phyloP scores from a whole-genome alignment of 2,329 filamentous ascomycete species.

The Trichoderma harzianum region DNA sequence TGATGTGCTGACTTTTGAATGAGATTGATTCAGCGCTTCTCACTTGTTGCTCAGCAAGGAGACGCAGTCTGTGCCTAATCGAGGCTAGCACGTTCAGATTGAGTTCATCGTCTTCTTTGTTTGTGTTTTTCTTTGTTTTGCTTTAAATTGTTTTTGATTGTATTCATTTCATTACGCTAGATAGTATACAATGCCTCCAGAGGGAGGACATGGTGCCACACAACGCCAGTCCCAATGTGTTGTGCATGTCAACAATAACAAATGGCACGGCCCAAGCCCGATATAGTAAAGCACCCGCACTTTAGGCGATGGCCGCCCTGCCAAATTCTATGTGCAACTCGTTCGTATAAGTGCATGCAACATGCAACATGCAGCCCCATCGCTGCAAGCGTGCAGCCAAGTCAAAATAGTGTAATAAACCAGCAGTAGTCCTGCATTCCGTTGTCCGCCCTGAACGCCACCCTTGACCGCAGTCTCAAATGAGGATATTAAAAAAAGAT shows the following conservation, averaged over 20 bases:
- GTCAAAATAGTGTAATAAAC: neutral
- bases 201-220: neutral
- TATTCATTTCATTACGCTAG: neutral
- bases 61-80: neutral
- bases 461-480: neutral
- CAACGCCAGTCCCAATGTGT: conserved; percentile 11
- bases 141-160: neutral
- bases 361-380: neutral
- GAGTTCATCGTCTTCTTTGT: neutral
- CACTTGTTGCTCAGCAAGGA: neutral
- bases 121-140: neutral
- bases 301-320: conserved; percentile 10
- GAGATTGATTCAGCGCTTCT: neutral
- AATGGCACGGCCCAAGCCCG: neutral
- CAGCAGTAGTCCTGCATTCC: conserved; percentile 2
- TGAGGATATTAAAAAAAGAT: neutral
- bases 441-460: conserved; percentile 10
- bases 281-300: neutral
- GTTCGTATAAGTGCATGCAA: neutral
- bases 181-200: neutral
- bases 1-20: conserved; percentile 7
- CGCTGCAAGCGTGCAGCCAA: conserved; percentile 10
- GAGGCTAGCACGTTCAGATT: neutral
- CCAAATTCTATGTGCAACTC: neutral
- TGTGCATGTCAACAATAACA: neutral